Percentiles rank a stretch among this genome's conserved stretches.
Evolutionary conservation across 345 rosid species (phyloP).

Genomic region (Abelmoschus esculentus): DNA sequence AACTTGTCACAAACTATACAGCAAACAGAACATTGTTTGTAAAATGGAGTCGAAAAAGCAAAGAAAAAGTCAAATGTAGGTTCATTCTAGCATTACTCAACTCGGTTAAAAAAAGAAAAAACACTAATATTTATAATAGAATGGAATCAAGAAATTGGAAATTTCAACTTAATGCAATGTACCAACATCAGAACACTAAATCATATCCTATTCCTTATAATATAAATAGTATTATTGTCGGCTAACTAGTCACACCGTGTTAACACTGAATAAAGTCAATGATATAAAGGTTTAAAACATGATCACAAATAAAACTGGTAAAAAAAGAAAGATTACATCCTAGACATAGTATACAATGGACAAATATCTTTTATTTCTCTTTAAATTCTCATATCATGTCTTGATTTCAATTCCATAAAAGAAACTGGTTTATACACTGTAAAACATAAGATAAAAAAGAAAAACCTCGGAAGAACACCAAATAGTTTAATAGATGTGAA

Average conservation of each 20-base stretch:
- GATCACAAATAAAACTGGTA: not conserved
- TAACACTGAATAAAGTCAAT: not conserved
- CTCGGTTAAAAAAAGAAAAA: not conserved
- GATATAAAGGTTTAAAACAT: not conserved
- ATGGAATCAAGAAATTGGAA: too few species aligned
- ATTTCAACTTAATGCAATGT: too few species aligned
- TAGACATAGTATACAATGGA: not conserved
- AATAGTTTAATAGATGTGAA: not conserved
- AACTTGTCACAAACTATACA: not conserved
- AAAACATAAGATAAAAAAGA: too few species aligned
- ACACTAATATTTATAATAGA: too few species aligned
- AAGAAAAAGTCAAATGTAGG: not conserved
- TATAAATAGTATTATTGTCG: not conserved
- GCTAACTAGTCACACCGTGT: not conserved
- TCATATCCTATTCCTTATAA: too few species aligned
- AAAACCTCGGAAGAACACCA: not conserved
- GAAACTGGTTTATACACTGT: too few species aligned
- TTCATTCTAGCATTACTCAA: not conserved
- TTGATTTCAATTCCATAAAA: too few species aligned
- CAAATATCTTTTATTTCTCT: too few species aligned
- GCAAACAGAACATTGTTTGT: not conserved
- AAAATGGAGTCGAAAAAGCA: not conserved
- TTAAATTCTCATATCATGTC: too few species aligned
- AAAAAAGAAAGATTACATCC: not conserved
- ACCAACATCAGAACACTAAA: too few species aligned